Evolutionary conservation across 768 basidiomycete genomes (phyloP).

Genomic region (Termitomyces titanicus): DNA sequence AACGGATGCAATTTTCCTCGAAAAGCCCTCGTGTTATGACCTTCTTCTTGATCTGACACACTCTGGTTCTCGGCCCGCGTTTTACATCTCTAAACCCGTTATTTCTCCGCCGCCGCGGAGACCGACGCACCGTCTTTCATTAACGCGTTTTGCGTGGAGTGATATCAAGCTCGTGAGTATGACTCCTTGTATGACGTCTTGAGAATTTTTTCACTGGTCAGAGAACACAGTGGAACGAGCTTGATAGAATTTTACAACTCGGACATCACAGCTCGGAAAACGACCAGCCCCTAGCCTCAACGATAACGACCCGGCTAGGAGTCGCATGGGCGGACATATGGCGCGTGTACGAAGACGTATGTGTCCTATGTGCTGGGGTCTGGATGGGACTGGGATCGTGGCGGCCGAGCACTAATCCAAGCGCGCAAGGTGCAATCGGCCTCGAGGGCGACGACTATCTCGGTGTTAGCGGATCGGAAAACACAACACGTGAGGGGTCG

Average conservation of each 20-base stretch:
- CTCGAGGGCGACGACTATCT: slow-evolving; percentile 70
- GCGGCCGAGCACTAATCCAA: slow-evolving; percentile 44
- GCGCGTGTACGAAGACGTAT: slow-evolving; percentile 84
- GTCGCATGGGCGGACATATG: slow-evolving; percentile 71
- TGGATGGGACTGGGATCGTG: slow-evolving; percentile 79
- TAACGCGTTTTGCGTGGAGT: slow-evolving; percentile 78
- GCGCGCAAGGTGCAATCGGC: slow-evolving; percentile 51
- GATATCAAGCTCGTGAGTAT: slow-evolving; percentile 66
- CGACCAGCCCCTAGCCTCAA: neutral
- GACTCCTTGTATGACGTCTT: neutral
- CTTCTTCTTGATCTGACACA: slow-evolving; percentile 75
- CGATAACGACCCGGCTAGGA: slow-evolving; percentile 33
- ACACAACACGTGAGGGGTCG: neutral
- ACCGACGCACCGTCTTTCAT: slow-evolving; percentile 53
- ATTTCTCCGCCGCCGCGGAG: slow-evolving; percentile 31
- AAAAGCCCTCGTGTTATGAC: slow-evolving; percentile 77
- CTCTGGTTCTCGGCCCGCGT: slow-evolving; percentile 62
- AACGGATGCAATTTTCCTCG: slow-evolving; percentile 81
- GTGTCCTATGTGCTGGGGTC: slow-evolving; percentile 76
- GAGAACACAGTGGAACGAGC: slow-evolving; percentile 65
- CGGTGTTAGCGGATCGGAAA: slow-evolving; percentile 23
- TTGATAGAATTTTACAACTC: slow-evolving; percentile 64
- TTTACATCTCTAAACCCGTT: slow-evolving; percentile 55
- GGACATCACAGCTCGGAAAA: slow-evolving; percentile 31
- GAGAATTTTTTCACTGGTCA: neutral